Conservation (phyloP, 768 basidiomycete genomes). For the Tephrocybe sp. region DNA sequence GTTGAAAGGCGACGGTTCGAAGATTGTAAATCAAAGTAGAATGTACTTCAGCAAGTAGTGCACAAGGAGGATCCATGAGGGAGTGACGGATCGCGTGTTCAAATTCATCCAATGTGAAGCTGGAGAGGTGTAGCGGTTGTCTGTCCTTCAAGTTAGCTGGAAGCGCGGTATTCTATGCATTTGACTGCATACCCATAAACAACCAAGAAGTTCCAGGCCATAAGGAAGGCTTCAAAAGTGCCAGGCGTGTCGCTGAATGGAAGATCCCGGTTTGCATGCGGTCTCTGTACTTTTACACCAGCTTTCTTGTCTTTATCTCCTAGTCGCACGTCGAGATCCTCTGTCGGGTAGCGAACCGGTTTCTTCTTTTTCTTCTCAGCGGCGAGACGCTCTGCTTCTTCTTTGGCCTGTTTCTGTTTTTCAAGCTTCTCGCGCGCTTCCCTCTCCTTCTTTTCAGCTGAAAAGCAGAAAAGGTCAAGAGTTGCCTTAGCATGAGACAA, state of each 20-base stretch:
- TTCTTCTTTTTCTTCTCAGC: constrained; percentile 88
- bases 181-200: constrained; percentile 79
- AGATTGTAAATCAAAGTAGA: constrained; percentile 86
- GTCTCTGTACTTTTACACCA: constrained; percentile 67
- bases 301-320: constrained; percentile 83
- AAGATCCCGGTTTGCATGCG: constrained; percentile 61
- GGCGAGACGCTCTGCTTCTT: constrained; percentile 69
- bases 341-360: constrained; percentile 88
- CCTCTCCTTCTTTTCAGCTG: constrained; percentile 64
- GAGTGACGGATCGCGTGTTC: constrained; percentile 85
- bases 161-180: constrained; percentile 1
- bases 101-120: constrained; percentile 91
- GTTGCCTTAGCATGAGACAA: constrained; percentile 18
- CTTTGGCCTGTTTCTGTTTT: constrained; percentile 61
- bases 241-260: constrained; percentile 68
- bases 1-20: constrained; percentile 75
- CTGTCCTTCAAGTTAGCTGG: constrained; percentile 38
- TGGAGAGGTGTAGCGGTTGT: constrained; percentile 82
- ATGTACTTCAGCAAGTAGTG: constrained; percentile 85
- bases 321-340: constrained; percentile 83
- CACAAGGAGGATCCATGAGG: constrained; percentile 64
- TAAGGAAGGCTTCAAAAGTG: constrained; percentile 82
- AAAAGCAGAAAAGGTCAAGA: constrained; percentile 17
- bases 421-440: constrained; percentile 73
- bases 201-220: constrained; percentile 93